Base-by-base conservation (phyloP, 768 basidiomycete species). In the Leccinum disarticulatum region DNA sequence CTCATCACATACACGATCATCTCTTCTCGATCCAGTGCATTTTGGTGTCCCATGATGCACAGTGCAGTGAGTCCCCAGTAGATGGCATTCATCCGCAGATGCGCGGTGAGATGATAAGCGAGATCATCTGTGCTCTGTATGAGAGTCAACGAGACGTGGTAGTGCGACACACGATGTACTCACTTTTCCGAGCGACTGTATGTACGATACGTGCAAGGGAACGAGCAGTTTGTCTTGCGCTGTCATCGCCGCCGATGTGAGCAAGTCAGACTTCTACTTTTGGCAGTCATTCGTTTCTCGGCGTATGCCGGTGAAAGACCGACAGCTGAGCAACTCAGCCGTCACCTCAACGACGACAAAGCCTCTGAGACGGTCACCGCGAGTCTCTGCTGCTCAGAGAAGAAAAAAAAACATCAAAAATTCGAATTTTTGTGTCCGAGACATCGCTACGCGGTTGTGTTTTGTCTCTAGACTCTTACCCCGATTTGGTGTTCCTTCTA, bases 41-140 rank as follows among this genome's bases (percentile, higher is more conserved):
- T 89, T 56, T 84, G 77, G 49, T 82, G 83, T 1, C 81, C 84
- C 87, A 98, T 90, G 50, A 94, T 79, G 38, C 82, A 90, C 3
- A 96, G 77, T 0, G 97, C 94, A 0, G 90, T 93, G 43, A 95
- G 78, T 8, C 94, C 97, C 97, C 97, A 99, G 74, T 97, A 99
- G 8, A 98, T 80, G 2, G 95, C 96, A 73, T 98, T 98, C 75
- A 99, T 79, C 7, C 96, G 90, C 7, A 98, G 82, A 74, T 99
- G 97, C 13, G 94, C 81, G 0, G 95, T 95, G 19, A 96, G 80
- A 72, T 96, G 93, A 75, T 96, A 96, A 1, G 83, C 80, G 17
- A 97, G 81, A 64, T 94, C 93, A 77, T 93, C 86, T 59, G 88
- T 88, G 74, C 79, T 87, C 91, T 91, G 67, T n/a, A 11, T 6